Conservation (phyloP, 129 eudicot genomes). For the Pulicaria dysenterica region DNA sequence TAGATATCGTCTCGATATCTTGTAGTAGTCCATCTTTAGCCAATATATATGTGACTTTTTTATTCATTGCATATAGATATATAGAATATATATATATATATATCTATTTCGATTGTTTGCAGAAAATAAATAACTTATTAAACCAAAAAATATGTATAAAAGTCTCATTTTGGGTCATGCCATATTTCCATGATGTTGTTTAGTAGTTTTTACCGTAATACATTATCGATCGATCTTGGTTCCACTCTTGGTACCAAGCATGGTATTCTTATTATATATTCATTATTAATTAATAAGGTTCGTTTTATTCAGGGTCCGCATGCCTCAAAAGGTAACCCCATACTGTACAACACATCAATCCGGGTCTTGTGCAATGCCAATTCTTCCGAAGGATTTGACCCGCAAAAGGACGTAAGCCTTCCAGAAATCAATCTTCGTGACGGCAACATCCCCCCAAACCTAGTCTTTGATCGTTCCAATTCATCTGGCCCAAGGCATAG, state of each 20-base stretch:
- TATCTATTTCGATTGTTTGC: no score
- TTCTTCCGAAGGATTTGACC: conserved; percentile 91
- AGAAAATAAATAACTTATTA: no score
- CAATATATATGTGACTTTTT: no score
- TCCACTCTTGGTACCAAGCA: no score
- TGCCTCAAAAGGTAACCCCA: conserved; percentile 61
- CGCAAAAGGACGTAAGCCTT: conserved; percentile 85
- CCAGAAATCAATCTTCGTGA: conserved; percentile 67
- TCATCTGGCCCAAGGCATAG: conserved; percentile 1
- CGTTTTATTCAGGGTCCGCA: conserved; percentile 65
- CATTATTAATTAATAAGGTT: no score
- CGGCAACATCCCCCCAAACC: conserved; percentile 54
- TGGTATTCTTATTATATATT: no score
- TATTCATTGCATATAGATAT: no score
- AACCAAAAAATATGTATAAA: not conserved
- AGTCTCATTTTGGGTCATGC: conserved; percentile 16
- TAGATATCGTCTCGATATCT: no score
- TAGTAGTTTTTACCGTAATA: not conserved
- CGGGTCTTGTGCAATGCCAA: conserved; percentile 94
- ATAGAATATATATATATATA: no score
- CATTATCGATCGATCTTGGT: no score
- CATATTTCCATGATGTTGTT: conserved; percentile 15
- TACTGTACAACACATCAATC: conserved; percentile 76
- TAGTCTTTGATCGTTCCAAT: conserved; percentile 24
- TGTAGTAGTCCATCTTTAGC: no score